Evolutionary conservation across 1,284 basidiomycete species (phyloP), one percentile per base, ranked within the genome.

Genomic region (Ceratobasidium sp.): DNA sequence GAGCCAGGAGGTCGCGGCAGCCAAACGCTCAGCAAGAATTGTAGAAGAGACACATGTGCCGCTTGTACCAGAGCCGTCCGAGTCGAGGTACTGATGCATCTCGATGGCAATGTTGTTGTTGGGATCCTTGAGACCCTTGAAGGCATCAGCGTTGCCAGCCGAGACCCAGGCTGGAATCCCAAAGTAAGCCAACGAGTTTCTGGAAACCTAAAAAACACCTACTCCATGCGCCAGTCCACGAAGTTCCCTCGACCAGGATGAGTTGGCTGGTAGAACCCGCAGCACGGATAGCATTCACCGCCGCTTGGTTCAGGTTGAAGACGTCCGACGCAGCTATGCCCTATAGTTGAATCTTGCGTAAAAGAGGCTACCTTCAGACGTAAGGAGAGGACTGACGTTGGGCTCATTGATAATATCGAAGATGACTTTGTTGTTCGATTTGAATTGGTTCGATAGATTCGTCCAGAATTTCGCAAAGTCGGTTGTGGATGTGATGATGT

Each of bases 31-130:
- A 38, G 86, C 87, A 77, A 89, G 89, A 81, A 91, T 91, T 38
- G 90, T 91, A 23, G 87, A 85, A 12, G 88, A 90, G 26, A 91
- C 90, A 81, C 91, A 91, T 40, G 84, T 87, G 5, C 81, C 83
- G 64, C 83, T 87, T 6, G 90, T 91, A 71, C 90, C 91, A 62
- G 90, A 91, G 80, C 89, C 87, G 82, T 92, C 90, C 66, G 87
- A 89, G 83, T 91, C 91, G 80, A 91, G 89, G 85, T 92, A 92
- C 83, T 91, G 90, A 82, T 91, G 90, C 90, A 92, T 91, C 83
- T 91, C 89, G 79, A 91, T 89, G 62, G 89, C 90, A 69, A 89
- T 81, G 84, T 91, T 91, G 86, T 91, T 90, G 85, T 87, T 87
- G 70, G 90, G 90, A 81, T 92, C 90, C 57, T 84, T 86, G 82